phyloP scores from a whole-genome alignment of 441 rosid genomes.

The Rhodomyrtus psidioides region DNA sequence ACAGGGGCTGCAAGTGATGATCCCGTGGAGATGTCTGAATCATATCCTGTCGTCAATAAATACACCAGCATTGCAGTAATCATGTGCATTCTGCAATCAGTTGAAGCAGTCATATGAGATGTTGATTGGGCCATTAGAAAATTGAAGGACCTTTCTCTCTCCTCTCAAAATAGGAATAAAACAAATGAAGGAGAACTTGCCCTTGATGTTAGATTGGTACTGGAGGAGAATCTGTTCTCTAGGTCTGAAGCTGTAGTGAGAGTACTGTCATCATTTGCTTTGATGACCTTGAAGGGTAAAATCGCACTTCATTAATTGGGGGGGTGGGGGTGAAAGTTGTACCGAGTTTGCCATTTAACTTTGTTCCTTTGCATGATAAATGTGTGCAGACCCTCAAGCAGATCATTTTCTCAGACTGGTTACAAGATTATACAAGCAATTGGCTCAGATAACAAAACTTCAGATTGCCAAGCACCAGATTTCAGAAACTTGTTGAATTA shows the following conservation, averaged over 20 bases:
- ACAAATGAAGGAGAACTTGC: constrained; percentile 23
- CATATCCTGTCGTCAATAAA: constrained; percentile 39
- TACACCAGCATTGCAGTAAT: constrained; percentile 35
- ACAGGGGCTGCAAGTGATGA: constrained; percentile 23
- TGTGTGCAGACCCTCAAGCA: constrained; percentile 58
- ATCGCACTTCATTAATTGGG: background rate
- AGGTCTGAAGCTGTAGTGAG: constrained; percentile 52
- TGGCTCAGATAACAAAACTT: constrained; percentile 68
- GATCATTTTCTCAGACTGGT: constrained; percentile 51
- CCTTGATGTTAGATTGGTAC: constrained; percentile 15
- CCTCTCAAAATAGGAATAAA: constrained; percentile 28
- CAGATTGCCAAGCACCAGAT: constrained; percentile 62
- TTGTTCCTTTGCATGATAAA: background rate
- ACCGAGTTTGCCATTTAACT: background rate
- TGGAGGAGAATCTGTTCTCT: constrained; percentile 48
- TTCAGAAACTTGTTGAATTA: constrained; percentile 69
- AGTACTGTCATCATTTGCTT: constrained; percentile 57
- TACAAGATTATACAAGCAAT: constrained; percentile 64
- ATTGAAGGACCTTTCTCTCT: constrained; percentile 30
- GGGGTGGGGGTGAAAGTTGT: background rate
- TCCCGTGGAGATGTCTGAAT: constrained; percentile 26
- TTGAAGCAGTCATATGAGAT: constrained; percentile 41
- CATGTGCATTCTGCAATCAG: constrained; percentile 42
- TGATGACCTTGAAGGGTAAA: constrained; percentile 68
- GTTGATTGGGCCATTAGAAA: constrained; percentile 64